Conservation (phyloP, 371 early-diverging fungal genomes). For the Apophysomyces trapeziformis region DNA sequence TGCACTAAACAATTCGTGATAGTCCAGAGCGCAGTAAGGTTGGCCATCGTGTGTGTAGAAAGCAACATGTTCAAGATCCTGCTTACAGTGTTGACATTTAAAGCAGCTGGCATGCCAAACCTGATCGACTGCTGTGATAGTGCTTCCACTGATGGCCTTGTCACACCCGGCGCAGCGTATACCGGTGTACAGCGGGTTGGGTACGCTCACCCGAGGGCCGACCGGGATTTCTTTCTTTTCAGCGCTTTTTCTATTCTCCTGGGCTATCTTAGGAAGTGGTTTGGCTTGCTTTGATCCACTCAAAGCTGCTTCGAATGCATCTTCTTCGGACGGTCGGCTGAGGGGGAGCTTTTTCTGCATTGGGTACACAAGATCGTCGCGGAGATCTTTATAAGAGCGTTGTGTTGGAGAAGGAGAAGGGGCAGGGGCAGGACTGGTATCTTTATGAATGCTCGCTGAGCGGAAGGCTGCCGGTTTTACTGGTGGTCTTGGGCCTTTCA, state of each 20-base stretch:
- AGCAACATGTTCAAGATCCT: constrained; percentile 61
- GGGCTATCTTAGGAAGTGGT: too few relatives aligned
- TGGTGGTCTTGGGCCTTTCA: constrained; percentile 29
- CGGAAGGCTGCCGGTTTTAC: constrained; percentile 18
- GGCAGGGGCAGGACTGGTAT: neutral
- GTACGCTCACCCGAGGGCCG: constrained; percentile 19
- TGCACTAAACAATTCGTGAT: constrained; percentile 68
- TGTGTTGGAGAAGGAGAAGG: neutral
- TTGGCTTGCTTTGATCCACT: constrained; percentile 12
- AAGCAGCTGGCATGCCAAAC: constrained; percentile 79
- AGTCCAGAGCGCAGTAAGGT: constrained; percentile 68
- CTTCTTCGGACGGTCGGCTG: constrained; percentile 9
- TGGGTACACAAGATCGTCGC: constrained; percentile 29
- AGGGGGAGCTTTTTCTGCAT: constrained; percentile 19
- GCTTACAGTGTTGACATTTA: constrained; percentile 69
- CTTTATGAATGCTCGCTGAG: constrained; percentile 10
- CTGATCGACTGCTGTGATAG: constrained; percentile 67
- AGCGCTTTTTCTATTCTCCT: neutral
- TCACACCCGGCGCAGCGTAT: constrained; percentile 57
- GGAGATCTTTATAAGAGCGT: constrained; percentile 1
- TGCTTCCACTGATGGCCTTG: constrained; percentile 54
- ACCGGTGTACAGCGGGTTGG: constrained; percentile 26
- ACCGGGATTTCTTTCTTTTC: neutral
- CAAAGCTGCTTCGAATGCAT: constrained; percentile 33
- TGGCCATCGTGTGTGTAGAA: constrained; percentile 66